Base-by-base conservation (phyloP, 2,329 filamentous ascomycete species). In the Atkinsonella texensis region DNA sequence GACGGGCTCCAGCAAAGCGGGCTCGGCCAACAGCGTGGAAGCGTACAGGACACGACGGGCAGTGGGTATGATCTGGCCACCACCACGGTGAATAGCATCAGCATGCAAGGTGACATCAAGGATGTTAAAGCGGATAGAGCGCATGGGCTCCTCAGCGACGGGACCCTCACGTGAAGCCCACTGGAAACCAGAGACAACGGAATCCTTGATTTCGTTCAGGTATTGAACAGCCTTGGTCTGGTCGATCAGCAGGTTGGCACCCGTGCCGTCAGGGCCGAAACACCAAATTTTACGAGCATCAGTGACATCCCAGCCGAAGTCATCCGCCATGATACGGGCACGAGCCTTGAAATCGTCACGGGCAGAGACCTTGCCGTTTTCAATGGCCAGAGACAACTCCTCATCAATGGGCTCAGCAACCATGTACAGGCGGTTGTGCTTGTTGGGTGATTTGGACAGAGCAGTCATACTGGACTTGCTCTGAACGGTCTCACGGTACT, bases 191-290 rank as follows among this genome's bases (percentile, higher is more conserved):
- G 93, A 97, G 69, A 97, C 90, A 64, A 97, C 85, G 56, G 91
- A 97, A 71, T 98, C 93, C 87, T 98, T 98, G 84, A 98, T 98
- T 87, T 98, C 93, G 80, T 89, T 93, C 69, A 98, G 83, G 85
- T 97, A 98, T 81, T 98, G 93, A 62, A 98, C 93, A 65, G 93
- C 93, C 88, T 97, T 98, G 81, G 91, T 96, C 85, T 97, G 93
- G 77, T 98, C 93, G 69, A 98, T 84, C 64, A 98, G 80, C 81
- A 98, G 78, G 84, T 98, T 98, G 82, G 93, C 85, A 74, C 93
- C 93, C 68, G 79, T 93, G 71, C 89, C 95, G 74, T 98, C 93
- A 65, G 93, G 93, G 75, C 93, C 93, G 77, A 98, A 98, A 72
- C 88, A 94, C 93, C 93, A 98, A 74, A 98, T 98, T 89, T 98